Conservation (phyloP, 139 green algal species). For the Spirogloea muscicola region DNA sequence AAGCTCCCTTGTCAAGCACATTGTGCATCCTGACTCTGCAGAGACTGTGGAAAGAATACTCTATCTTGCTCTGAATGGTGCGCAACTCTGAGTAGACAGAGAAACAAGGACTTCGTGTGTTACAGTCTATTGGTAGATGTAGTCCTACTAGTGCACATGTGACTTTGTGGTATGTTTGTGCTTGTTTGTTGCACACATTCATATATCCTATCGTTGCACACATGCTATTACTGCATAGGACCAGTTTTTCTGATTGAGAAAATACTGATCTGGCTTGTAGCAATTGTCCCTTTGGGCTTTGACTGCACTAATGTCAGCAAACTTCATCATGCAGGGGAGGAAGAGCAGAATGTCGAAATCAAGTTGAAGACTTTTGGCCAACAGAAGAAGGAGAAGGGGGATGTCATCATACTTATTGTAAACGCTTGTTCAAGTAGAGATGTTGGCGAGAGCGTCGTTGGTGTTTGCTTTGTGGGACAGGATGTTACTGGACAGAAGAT, state of each 20-base stretch:
- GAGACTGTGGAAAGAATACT: slow-evolving; percentile 38
- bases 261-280: too few species aligned
- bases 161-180: too few species aligned
- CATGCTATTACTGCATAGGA: too few species aligned
- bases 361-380: slow-evolving; percentile 22
- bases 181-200: too few species aligned
- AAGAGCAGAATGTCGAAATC: slow-evolving; percentile 51
- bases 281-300: too few species aligned
- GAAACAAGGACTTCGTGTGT: too few species aligned
- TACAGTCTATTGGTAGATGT: too few species aligned
- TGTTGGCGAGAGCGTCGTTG: slow-evolving; percentile 48
- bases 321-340: slow-evolving; percentile 28
- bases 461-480: slow-evolving; percentile 50
- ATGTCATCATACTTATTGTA: slow-evolving; percentile 42
- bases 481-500: slow-evolving; percentile 47
- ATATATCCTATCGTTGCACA: too few species aligned
- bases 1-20: slow-evolving; percentile 30
- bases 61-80: slow-evolving; percentile 38
- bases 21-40: slow-evolving; percentile 26
- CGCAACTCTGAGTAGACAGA: too few species aligned
- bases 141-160: too few species aligned
- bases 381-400: slow-evolving; percentile 27
- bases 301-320: too few species aligned
- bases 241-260: too few species aligned
- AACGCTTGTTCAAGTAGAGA: slow-evolving; percentile 45